phyloP scores from a whole-genome alignment of 75 land plant genomes.

The Sequoia sempervirens region DNA sequence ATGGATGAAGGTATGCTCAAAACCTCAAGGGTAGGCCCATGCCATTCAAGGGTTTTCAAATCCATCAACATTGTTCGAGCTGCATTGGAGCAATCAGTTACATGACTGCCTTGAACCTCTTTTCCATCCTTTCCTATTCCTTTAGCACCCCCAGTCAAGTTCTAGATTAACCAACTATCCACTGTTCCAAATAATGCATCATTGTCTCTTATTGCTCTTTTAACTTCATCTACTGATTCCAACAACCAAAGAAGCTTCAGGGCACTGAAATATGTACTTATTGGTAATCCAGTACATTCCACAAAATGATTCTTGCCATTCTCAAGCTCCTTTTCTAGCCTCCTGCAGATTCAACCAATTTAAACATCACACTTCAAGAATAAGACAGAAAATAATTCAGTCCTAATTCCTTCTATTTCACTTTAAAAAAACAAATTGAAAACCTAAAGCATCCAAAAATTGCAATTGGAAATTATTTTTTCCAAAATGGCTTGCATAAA shows the following conservation, averaged over 20 bases:
- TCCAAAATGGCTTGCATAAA: not conserved
- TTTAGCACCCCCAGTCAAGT: conserved; percentile 73
- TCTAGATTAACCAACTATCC: conserved; percentile 96
- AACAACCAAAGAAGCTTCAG: conserved; percentile 84
- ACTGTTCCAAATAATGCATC: conserved; percentile 98
- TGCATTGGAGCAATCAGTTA: conserved; percentile 96
- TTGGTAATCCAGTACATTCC: conserved; percentile 76
- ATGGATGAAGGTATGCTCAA: conserved; percentile 61
- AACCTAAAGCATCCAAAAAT: not conserved
- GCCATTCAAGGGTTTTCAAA: conserved; percentile 80
- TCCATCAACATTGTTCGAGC: conserved; percentile 94
- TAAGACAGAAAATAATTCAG: not conserved
- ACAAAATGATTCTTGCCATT: conserved; percentile 87
- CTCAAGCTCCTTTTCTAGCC: conserved; percentile 69
- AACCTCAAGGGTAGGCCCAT: conserved; percentile 54
- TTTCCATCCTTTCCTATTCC: conserved; percentile 7
- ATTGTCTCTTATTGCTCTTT: conserved; percentile 48
- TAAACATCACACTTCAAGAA: not conserved
- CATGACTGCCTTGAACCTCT: conserved; percentile 53
- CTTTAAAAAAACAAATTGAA: not conserved
- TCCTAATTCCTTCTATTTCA: not conserved
- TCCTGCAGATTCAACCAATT: conserved; percentile 35
- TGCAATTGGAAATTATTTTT: not conserved
- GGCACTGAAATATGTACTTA: conserved; percentile 97
- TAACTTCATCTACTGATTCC: conserved; percentile 80